These are phyloP conservation scores for Myxozyma kluyveri DNA, from an alignment of 805 yeast genomes.

Conservation along the genomic window DNA sequence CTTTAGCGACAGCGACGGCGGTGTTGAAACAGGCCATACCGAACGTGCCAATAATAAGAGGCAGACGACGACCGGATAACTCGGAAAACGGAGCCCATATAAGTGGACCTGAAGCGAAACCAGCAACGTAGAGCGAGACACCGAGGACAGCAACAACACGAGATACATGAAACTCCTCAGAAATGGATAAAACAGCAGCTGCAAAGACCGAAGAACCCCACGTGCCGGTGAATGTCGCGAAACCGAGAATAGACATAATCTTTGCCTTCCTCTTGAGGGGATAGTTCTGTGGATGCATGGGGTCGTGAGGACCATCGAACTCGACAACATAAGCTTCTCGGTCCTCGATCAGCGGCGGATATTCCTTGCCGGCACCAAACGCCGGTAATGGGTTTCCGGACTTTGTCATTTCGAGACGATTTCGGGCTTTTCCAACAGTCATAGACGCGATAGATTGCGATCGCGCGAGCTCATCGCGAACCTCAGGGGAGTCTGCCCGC, in stretches of 20 bases:
- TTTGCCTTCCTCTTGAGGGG: constrained; percentile 46
- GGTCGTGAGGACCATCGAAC: constrained; percentile 77
- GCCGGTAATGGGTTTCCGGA: constrained; percentile 38
- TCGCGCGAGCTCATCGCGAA: constrained; percentile 18
- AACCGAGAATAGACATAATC: constrained; percentile 49
- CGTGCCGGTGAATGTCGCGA: constrained; percentile 52
- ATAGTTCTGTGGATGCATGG: constrained; percentile 80
- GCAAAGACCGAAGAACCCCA: constrained; percentile 86
- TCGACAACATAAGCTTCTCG: constrained; percentile 60
- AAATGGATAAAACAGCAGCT: constrained; percentile 48
- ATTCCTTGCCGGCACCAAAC: constrained; percentile 68
- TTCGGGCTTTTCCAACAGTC: constrained; percentile 14
- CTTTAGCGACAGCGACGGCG: constrained; percentile 75
- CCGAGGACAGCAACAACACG: constrained; percentile 69
- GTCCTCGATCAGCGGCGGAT: constrained; percentile 60
- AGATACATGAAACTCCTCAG: constrained; percentile 57
- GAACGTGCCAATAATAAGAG: constrained; percentile 55
- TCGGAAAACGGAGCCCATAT: constrained; percentile 90
- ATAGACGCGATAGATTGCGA: constrained; percentile 20
- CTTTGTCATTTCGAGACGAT: constrained; percentile 7
- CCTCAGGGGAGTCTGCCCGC: constrained; percentile 5
- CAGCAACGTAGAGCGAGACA: constrained; percentile 79
- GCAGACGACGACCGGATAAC: constrained; percentile 52
- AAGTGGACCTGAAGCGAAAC: constrained; percentile 91
- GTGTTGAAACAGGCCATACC: constrained; percentile 60